Conservation (phyloP, 768 basidiomycete genomes). For the Auriculariales sp. region DNA sequence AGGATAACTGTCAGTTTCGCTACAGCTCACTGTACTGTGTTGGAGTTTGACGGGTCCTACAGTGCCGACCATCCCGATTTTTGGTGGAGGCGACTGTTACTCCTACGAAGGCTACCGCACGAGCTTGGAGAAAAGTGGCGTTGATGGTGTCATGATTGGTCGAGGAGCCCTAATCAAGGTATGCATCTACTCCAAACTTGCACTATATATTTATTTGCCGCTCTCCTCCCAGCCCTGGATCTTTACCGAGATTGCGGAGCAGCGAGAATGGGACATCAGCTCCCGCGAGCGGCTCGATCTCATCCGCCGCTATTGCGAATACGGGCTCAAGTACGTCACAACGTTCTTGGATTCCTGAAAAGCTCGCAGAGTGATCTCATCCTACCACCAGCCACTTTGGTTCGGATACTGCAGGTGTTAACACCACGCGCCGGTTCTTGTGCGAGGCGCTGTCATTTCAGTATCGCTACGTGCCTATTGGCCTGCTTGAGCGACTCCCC, state of each 20-base stretch:
- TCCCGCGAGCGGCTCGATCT: constrained; percentile 70
- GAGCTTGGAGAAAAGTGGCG: constrained; percentile 61
- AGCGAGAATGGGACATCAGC: constrained; percentile 85
- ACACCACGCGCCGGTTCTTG: constrained; percentile 82
- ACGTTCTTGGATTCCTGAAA: no score
- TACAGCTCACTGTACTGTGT: no score
- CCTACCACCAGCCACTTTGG: no score
- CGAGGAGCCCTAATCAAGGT: constrained; percentile 87
- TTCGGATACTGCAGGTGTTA: constrained; percentile 77
- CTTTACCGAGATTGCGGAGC: constrained; percentile 90
- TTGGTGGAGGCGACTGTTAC: constrained; percentile 93
- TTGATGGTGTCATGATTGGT: constrained; percentile 92
- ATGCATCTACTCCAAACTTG: constrained; percentile 14
- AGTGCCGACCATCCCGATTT: constrained; percentile 85
- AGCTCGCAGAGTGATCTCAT: no score
- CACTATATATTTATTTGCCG: not conserved
- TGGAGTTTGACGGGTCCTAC: constrained; percentile 4
- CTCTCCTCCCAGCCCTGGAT: constrained; percentile 47
- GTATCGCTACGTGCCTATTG: constrained; percentile 90
- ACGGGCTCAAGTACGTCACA: constrained; percentile 70
- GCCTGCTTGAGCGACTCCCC: constrained; percentile 72
- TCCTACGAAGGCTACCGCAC: constrained; percentile 74
- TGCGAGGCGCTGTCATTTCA: constrained; percentile 94
- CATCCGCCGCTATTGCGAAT: constrained; percentile 74
- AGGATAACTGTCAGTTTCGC: constrained; percentile 46